A percentile compares a stretch with the other conserved stretches of the same genome.
phyloP scores from a whole-genome alignment of 2,329 filamentous ascomycete genomes.

The Fusarium oxysporum region DNA sequence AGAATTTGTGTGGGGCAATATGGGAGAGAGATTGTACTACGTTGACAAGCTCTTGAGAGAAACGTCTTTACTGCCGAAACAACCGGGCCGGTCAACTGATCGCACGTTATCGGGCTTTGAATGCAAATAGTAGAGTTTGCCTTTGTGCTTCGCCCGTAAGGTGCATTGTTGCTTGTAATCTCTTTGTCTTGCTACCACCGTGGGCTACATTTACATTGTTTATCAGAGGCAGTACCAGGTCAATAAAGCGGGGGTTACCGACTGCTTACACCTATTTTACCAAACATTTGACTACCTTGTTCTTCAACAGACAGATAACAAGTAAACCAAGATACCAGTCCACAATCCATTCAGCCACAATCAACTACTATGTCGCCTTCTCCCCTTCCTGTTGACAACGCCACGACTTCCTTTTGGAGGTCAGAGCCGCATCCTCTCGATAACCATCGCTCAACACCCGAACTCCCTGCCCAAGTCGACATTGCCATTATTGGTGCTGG shows the following conservation, averaged over 20 bases:
- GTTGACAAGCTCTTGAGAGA: fast-evolving
- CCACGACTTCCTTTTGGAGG: conserved; percentile 6
- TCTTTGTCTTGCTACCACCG: neutral
- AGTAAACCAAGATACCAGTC: neutral
- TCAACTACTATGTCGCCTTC: neutral
- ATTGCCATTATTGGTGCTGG: conserved; percentile 1
- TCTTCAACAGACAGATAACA: neutral
- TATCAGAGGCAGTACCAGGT: fast-evolving
- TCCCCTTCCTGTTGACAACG: neutral
- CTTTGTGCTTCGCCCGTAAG: neutral
- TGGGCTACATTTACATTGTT: neutral
- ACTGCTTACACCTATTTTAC: neutral
- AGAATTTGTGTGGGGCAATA: neutral
- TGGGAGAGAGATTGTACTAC: neutral
- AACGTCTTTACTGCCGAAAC: neutral
- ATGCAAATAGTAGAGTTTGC: neutral
- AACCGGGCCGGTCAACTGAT: neutral
- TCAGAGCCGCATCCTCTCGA: neutral
- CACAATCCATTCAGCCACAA: neutral
- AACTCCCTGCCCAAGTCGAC: neutral
- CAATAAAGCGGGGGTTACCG: neutral
- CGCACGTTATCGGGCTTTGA: neutral
- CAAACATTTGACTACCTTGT: neutral
- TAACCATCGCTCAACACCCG: neutral
- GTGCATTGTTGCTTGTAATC: neutral